Evolutionary conservation across 345 rosid species (phyloP), one percentile per base, ranked within the genome.

Genomic region (Aegle marmelos): DNA sequence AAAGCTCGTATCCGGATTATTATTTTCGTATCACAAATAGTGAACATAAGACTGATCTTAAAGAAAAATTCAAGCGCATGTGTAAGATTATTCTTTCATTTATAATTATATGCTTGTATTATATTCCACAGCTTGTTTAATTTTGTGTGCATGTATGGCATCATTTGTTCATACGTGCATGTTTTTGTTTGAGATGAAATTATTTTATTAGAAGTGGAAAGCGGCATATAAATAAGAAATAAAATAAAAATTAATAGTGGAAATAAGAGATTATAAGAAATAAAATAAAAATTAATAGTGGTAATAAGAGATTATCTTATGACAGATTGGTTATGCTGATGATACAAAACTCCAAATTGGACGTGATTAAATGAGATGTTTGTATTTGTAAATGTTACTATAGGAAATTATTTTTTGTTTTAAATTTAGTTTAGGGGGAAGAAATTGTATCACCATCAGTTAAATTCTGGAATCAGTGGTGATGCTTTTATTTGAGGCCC

Each of bases 31-130:
- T 88, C 80, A 90, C 91, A 16, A 90, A 88, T 3, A 88, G 83
- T 53, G 88, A 87, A 41, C 91, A 90, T 73, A 82, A 66, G 79
- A 79, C 86, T 0, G 85, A 87, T 24, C 88, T 90, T n/a, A 90
- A 90, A 71, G 79, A 86, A 34, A 90, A 90, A 72, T 90, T 90
- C 83, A 39, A 83, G 76, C 88, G 91, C 82, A 88, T 90, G 84
- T 90, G 93, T 90, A 84, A 66, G 93, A 6, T 11, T 5, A 7
- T 22, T 6, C 22, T 61, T 61, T 14, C 7, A 11, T 33, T 5
- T 33, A 2, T 4, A 64, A 31, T 19, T 33, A 7, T 50, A 5
- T 50, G 1, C 6, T 1, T 50, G 1, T 50, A 2, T 50, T 50
- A 45, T 45, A 9, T 45, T 45, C 50, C 2, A 45, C 1, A 10